phyloP scores from a whole-genome alignment of 2,329 filamentous ascomycete species.

The Epichloe gansuensis region DNA sequence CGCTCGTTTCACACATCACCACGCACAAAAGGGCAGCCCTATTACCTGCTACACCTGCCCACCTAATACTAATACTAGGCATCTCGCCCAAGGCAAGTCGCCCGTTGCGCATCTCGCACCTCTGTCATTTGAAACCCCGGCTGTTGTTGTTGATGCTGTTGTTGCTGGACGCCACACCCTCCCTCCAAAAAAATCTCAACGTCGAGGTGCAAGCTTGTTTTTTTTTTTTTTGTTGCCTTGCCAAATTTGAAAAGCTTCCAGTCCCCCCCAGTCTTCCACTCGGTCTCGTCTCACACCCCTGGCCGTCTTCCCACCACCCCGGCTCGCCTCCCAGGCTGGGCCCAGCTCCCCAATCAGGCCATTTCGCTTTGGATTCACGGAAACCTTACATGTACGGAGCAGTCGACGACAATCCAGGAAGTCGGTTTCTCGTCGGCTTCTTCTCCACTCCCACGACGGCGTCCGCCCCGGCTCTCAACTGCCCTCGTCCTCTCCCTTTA shows the following conservation, averaged over 20 bases:
- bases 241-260: background rate
- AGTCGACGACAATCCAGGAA: conserved; percentile 4
- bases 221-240: too few species aligned
- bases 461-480: conserved; percentile 9
- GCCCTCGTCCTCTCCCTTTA: conserved; percentile 2
- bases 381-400: background rate
- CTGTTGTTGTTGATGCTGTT: background rate
- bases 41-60: background rate
- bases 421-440: background rate
- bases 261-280: too few species aligned
- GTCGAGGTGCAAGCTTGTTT: background rate
- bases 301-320: background rate
- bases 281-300: background rate
- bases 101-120: too few species aligned
- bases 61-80: too few species aligned
- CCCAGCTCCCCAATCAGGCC: conserved; percentile 13
- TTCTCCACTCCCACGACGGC: conserved; percentile 10
- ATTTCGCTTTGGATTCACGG: conserved; percentile 8
- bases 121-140: background rate
- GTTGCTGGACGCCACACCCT: background rate
- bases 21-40: background rate
- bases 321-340: conserved; percentile 1
- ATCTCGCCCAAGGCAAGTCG: too few species aligned
- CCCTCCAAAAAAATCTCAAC: background rate
- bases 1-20: background rate